A percentile compares a stretch with the other conserved stretches of the same genome.
Conservation (phyloP, 371 early-diverging fungal genomes). For the Mortierella sp. region DNA sequence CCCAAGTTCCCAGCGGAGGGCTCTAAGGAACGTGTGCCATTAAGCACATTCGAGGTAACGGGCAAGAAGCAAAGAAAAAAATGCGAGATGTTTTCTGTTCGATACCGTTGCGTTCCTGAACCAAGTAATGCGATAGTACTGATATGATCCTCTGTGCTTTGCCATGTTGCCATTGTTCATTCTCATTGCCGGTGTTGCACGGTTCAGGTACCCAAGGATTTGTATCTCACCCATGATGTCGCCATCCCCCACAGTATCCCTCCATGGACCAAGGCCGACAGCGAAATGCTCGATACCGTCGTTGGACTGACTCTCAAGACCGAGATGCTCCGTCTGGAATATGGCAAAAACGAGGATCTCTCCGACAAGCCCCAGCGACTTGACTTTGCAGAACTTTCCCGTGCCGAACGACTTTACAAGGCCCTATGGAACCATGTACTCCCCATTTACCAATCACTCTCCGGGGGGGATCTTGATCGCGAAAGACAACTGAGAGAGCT, state of each 20-base stretch:
- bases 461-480: slow-evolving; percentile 29
- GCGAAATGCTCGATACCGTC: slow-evolving; percentile 26
- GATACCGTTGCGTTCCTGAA: too few species aligned
- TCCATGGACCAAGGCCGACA: slow-evolving; percentile 43
- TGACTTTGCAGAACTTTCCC: slow-evolving; percentile 29
- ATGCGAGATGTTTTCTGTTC: neutral
- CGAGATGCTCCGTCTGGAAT: slow-evolving; percentile 25
- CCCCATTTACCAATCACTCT: slow-evolving; percentile 28
- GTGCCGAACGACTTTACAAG: slow-evolving; percentile 37
- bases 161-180: neutral
- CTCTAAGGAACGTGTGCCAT: slow-evolving; percentile 16
- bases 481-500: slow-evolving; percentile 24
- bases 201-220: slow-evolving; percentile 43
- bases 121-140: too few species aligned
- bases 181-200: neutral
- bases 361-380: slow-evolving; percentile 7
- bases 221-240: slow-evolving; percentile 50
- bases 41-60: slow-evolving; percentile 34
- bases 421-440: slow-evolving; percentile 44
- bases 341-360: slow-evolving; percentile 17
- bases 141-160: neutral
- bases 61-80: neutral
- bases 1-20: slow-evolving; percentile 12
- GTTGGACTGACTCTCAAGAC: slow-evolving; percentile 29
- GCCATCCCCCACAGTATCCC: slow-evolving; percentile 48